phyloP scores from a whole-genome alignment of 805 yeast species.

The Schwanniomyces yamadae region DNA sequence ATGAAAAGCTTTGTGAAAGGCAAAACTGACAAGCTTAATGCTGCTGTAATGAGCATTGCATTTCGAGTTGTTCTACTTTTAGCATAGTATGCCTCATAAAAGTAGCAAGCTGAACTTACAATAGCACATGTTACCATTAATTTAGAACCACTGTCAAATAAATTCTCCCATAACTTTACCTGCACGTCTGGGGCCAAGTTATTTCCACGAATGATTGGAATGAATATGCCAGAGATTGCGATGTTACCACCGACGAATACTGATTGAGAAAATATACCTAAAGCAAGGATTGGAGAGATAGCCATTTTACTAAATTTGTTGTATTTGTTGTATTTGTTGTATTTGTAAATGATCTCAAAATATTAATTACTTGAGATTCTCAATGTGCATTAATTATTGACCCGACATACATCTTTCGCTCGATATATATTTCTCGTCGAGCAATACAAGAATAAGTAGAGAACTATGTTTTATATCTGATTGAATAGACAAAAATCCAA shows the following conservation, averaged over 20 bases:
- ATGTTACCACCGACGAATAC: constrained; percentile 7
- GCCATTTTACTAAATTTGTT: no score
- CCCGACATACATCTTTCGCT: no score
- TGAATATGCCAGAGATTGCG: constrained; percentile 2
- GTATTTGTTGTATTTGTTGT: neutral
- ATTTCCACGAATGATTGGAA: constrained; percentile 4
- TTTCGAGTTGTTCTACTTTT: neutral
- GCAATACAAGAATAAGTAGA: no score
- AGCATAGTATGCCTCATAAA: constrained; percentile 1
- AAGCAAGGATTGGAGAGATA: constrained; percentile 3
- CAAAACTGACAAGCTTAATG: constrained; percentile 1
- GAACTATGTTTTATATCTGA: no score
- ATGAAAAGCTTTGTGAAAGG: constrained; percentile 3
- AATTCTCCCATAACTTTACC: neutral
- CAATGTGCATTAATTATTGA: no score
- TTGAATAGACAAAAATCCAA: no score
- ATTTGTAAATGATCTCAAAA: neutral
- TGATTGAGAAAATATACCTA: constrained; percentile 7
- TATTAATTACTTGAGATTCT: no score
- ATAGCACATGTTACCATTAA: constrained; percentile 2
- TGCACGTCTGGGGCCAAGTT: neutral
- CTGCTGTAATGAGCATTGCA: neutral
- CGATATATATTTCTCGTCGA: no score
- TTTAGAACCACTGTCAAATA: constrained; percentile 1
- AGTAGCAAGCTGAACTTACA: constrained; percentile 1